phyloP scores from a whole-genome alignment of 2,329 filamentous ascomycete species.

The Paraphoma sp. region DNA sequence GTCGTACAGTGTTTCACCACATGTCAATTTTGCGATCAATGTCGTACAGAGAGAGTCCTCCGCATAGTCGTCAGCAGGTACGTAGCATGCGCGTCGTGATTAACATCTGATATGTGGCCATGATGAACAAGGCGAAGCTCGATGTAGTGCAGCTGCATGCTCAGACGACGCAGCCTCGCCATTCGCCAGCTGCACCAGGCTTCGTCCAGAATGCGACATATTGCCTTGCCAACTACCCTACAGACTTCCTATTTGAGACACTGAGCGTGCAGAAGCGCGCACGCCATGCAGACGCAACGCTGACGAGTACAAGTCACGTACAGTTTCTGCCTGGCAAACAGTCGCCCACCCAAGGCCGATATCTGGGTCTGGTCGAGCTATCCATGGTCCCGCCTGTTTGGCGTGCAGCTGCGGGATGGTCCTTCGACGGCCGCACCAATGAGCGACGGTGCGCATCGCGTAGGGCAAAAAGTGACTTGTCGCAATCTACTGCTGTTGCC shows the following conservation, averaged over 20 bases:
- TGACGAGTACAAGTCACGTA: conserved; percentile 28
- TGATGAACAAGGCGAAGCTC: not conserved
- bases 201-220: not conserved
- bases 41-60: conserved; percentile 4
- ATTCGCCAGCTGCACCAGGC: not conserved
- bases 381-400: conserved; percentile 19
- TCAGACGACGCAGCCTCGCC: not conserved
- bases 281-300: conserved; percentile 10
- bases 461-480: conserved; percentile 22
- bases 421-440: conserved; percentile 23
- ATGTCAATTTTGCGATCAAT: conserved; percentile 1
- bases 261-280: conserved; percentile 9
- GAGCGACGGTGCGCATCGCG: conserved; percentile 11
- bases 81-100: not conserved
- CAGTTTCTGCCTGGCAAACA: conserved; percentile 26
- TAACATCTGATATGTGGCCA: not conserved
- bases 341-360: conserved; percentile 19
- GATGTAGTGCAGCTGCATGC: not conserved
- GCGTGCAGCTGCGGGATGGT: conserved; percentile 19
- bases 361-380: conserved; percentile 17
- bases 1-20: conserved; percentile 8
- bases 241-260: not conserved
- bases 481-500: conserved; percentile 8
- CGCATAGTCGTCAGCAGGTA: conserved; percentile 1
- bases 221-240: not conserved